Conservation (phyloP, 2,329 filamentous ascomycete species). For the Colletotrichum cordylinicola region DNA sequence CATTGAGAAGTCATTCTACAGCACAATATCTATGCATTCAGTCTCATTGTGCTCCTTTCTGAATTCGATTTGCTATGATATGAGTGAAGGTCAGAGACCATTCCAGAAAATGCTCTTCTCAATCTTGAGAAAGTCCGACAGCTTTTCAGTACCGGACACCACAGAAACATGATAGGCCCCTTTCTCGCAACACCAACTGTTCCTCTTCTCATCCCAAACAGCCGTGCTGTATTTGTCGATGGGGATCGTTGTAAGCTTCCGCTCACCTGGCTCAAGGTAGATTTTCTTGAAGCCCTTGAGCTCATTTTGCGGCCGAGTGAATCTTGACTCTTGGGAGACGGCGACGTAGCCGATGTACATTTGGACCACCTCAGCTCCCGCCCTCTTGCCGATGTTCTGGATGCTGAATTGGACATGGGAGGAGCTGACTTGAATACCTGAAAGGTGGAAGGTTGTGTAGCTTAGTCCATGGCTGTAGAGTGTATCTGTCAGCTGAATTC, state of each 20-base stretch:
- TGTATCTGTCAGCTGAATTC: neutral
- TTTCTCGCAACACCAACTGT: constrained; percentile 71
- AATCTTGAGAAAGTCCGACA: constrained; percentile 60
- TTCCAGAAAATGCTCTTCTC: constrained; percentile 70
- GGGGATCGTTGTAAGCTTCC: constrained; percentile 57
- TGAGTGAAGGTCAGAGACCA: constrained; percentile 51
- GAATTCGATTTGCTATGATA: neutral
- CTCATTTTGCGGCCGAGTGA: constrained; percentile 57
- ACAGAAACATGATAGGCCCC: constrained; percentile 70
- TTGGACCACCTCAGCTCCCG: constrained; percentile 53
- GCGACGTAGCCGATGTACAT: constrained; percentile 50
- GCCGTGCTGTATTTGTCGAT: constrained; percentile 68
- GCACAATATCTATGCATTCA: fast-evolving
- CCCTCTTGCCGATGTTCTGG: constrained; percentile 56
- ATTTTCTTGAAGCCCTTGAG: constrained; percentile 66
- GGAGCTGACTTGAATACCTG: constrained; percentile 43
- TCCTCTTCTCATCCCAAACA: constrained; percentile 73
- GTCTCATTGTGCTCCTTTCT: neutral
- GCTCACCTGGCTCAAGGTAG: constrained; percentile 62
- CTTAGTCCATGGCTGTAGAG: constrained; percentile 64
- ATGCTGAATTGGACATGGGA: constrained; percentile 52
- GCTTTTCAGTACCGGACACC: constrained; percentile 46
- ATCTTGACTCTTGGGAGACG: constrained; percentile 41
- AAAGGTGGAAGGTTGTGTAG: constrained; percentile 68
- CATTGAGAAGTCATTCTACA: neutral